Evolutionary conservation across 306 rosid genomes (phyloP), one percentile per base, ranked within the genome.

Genomic region (Datisca glomerata): DNA sequence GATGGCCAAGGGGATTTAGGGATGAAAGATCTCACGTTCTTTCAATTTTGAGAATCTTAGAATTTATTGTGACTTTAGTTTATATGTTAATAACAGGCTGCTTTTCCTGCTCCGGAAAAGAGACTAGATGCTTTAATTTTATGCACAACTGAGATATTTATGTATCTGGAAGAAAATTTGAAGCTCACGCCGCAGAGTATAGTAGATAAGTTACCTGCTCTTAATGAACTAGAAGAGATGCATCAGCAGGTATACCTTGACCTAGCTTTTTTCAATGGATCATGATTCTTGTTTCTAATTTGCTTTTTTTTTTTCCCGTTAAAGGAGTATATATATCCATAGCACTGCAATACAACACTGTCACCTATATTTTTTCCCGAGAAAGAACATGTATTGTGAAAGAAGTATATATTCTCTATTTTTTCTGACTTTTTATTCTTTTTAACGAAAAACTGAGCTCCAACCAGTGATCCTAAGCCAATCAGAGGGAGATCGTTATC

Each of bases 31-130:
- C n/a, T n/a, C n/a, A n/a, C n/a, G n/a, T n/a, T n/a, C n/a, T n/a
- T n/a, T n/a, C n/a, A n/a, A n/a, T 50, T 45, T 19, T 47, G 49
- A 51, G 37, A 3, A 12, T 36, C 50, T 51, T 55, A 31, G 36
- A 43, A 24, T 39, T 40, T 24, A 13, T 51, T 40, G 51, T 58
- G 24, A 58, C 64, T 40, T 15, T 25, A 31, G 15, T 49, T 46
- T 27, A 53, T 49, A 50, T 61, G 51, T 15, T 34, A 41, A 37
- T 47, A 17, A 56, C 71, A 87, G 97, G 85, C 80, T 18, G 93
- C 87, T 51, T 87, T 87, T 68, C 87, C 93, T 52, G 89, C 83
- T 45, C 85, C 72, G 59, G 97, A 83, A 59, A 87, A 76, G 73
- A 70, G 97, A 61, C 57, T 83, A 45, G 97, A 87, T 69, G 94